A percentile compares a stretch with the other conserved stretches of the same genome.
Evolutionary conservation across 176 grass and related monocot genomes (phyloP).

Genomic region (Carex parvula): DNA sequence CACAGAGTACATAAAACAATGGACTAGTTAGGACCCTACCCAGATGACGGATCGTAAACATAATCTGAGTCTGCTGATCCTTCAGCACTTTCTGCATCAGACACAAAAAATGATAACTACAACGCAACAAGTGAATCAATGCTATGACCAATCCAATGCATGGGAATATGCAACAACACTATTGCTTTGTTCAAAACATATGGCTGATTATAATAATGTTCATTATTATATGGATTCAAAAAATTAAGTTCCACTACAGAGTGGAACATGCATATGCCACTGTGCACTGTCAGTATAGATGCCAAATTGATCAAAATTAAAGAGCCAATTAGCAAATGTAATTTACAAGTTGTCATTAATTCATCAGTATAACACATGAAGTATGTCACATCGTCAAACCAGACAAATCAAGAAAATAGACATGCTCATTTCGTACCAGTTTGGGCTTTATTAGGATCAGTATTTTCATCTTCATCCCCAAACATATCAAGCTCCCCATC

Average conservation of each 20-base stretch:
- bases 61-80: conserved; percentile 64
- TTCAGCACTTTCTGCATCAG: conserved; percentile 52
- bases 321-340: neutral
- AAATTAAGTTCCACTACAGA: neutral
- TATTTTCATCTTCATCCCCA: conserved; percentile 59
- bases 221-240: neutral
- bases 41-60: conserved; percentile 68
- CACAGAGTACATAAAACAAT: neutral
- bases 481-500: conserved; percentile 79
- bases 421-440: neutral
- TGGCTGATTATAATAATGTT: too few relatives aligned
- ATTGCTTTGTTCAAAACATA: neutral
- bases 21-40: conserved; percentile 38
- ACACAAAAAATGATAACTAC: neutral
- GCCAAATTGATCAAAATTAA: neutral
- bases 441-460: conserved; percentile 36
- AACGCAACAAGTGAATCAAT: conserved; percentile 35
- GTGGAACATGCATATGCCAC: neutral
- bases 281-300: neutral
- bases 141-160: conserved; percentile 17
- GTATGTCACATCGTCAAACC: neutral
- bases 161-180: conserved; percentile 17
- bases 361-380: neutral
- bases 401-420: conserved; percentile 33
- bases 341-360: neutral